Percentiles rank a stretch among this genome's conserved stretches.
phyloP scores from a whole-genome alignment of 176 grass and related monocot species.

The Eleusine indica region DNA sequence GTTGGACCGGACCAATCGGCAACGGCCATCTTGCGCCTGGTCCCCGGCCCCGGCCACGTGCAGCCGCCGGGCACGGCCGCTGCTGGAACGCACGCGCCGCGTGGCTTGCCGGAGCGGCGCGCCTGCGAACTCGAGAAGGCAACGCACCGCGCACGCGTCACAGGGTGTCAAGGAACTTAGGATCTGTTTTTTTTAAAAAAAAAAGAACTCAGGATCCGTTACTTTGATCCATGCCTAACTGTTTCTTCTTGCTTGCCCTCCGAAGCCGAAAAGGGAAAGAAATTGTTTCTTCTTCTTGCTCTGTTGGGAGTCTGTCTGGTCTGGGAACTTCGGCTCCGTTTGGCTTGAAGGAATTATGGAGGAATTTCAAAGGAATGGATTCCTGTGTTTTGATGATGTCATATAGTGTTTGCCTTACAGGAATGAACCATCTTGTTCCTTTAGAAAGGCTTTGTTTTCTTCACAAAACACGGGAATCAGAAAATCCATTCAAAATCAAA shows the following conservation, averaged over 20 bases:
- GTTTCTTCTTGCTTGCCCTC: background rate
- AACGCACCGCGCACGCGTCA: background rate
- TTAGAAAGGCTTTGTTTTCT: no score
- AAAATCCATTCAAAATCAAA: no score
- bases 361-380: no score
- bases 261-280: background rate
- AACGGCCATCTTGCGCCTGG: slow-evolving; percentile 13
- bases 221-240: background rate
- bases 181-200: no score
- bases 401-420: no score
- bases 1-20: no score
- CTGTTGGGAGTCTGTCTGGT: background rate
- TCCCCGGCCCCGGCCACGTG: slow-evolving; percentile 2
- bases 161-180: no score
- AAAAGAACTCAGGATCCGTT: background rate
- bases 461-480: no score
- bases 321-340: background rate
- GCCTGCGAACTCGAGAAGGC: background rate
- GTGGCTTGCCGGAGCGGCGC: slow-evolving; percentile 10
- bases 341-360: no score
- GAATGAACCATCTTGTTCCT: no score
- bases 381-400: no score
- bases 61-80: background rate
- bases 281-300: background rate
- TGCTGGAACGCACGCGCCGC: background rate